Base-by-base conservation (phyloP, 73 alveolate species). In the Blepharisma stoltei region DNA sequence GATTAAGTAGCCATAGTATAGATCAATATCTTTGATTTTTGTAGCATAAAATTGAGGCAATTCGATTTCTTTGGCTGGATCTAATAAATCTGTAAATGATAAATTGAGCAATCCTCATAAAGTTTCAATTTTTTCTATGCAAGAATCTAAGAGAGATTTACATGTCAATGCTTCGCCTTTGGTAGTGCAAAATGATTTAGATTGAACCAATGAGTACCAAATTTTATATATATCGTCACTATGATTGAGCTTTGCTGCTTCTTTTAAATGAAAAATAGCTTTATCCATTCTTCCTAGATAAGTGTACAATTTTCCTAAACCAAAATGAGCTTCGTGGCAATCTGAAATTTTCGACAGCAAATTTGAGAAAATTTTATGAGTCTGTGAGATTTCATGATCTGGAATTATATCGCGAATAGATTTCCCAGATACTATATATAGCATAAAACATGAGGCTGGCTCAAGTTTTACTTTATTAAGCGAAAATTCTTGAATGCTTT, bases 241-340 rank as follows among this genome's bases (percentile, higher is more conserved):
- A 11, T 60, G 71, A 37, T 14, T 20, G 37, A 48, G 46, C 23
- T 67, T 23, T 1, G 66, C 11, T 6, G 94, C 90, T 53, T 54
- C 25, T 6, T 18, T 11, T 5, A 87, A 48, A 49, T 68, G 81
- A 23, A 82, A 82, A n/a, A 68, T 27, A 6, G 94, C 94, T 25
- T 37, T 21, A 20, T 76, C 88, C 38, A 83, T 45, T 48, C 32
- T 70, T 20, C 83, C 78, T 49, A 65, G 55, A 37, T 86, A 81
- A 55, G 76, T 71, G 48, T 77, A 78, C 5, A 87, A 54, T 78
- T 81, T 86, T 4, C 87, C 86, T 21, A 87, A 54, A 5, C 90
- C 90, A 60, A 78, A 83, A 41, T 65, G 80, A 0, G 94, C 94
- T 65, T 87, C 94, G 53, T 87, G 90, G 20, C 94, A 83, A 5